phyloP scores from a whole-genome alignment of 257 asterid genomes.

The Solanum chiquidenum region DNA sequence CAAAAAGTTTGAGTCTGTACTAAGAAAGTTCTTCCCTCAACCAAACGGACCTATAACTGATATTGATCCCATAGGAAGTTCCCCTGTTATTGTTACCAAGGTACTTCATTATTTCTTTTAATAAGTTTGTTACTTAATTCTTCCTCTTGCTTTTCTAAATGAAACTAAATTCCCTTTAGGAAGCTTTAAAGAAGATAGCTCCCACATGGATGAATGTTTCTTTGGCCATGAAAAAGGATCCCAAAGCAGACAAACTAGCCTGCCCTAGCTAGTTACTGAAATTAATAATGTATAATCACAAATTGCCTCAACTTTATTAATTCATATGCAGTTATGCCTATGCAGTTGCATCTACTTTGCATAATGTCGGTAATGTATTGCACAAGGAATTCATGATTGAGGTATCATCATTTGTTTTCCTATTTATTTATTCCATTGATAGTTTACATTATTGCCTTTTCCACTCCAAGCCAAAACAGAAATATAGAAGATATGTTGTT shows the following conservation, averaged over 20 bases:
- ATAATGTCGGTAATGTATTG: slow-evolving; percentile 66
- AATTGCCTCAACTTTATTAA: not conserved
- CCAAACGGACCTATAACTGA: slow-evolving; percentile 68
- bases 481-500: not conserved
- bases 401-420: slow-evolving; percentile 24
- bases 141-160: not conserved
- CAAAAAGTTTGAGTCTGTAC: slow-evolving; percentile 53
- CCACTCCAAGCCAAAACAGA: not conserved
- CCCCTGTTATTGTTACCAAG: slow-evolving; percentile 90
- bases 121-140: not conserved
- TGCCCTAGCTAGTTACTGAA: not conserved
- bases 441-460: not conserved
- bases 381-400: slow-evolving; percentile 95
- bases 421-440: not conserved
- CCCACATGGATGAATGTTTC: slow-evolving; percentile 99
- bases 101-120: slow-evolving; percentile 12
- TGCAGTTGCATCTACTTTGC: slow-evolving; percentile 86
- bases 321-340: slow-evolving; percentile 68
- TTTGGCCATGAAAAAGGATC: slow-evolving; percentile 89
- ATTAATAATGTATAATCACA: not conserved
- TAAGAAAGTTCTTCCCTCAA: slow-evolving; percentile 69
- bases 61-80: slow-evolving; percentile 92
- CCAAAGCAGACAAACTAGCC: slow-evolving; percentile 76
- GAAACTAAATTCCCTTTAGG: slow-evolving; percentile 21
- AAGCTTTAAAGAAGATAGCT: slow-evolving; percentile 66